These are phyloP conservation scores for Blastobotrys raffinosifermentans DNA, from an alignment of 1,139 yeast genomes.

Conservation along the genomic window DNA sequence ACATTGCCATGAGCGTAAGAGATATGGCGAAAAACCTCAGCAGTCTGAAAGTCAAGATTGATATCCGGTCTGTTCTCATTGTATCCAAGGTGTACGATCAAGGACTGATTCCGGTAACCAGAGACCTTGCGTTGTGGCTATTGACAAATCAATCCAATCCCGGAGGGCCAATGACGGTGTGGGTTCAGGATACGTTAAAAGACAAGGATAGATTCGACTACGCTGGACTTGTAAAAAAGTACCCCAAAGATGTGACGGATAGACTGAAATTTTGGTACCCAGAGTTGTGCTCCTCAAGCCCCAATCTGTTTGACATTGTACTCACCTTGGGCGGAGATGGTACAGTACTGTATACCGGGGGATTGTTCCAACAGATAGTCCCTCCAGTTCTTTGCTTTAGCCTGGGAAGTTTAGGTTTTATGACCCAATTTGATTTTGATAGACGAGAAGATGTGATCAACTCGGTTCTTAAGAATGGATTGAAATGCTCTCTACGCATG, in stretches of 20 bases:
- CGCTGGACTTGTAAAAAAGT: slow-evolving; percentile 31
- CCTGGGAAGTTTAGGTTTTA: slow-evolving; percentile 76
- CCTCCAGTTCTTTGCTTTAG: slow-evolving; percentile 84
- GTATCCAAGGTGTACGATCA: slow-evolving; percentile 67
- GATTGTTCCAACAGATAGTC: slow-evolving; percentile 57
- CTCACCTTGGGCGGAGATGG: slow-evolving; percentile 80
- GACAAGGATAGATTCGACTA: slow-evolving; percentile 43
- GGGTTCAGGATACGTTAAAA: slow-evolving; percentile 49
- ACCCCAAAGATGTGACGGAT: slow-evolving; percentile 34
- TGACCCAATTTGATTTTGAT: slow-evolving; percentile 70
- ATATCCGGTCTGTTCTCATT: slow-evolving; percentile 53
- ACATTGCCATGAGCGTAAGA: slow-evolving; percentile 38
- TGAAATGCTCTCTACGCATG: slow-evolving; percentile 65
- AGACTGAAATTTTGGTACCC: slow-evolving; percentile 55
- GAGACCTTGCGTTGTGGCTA: slow-evolving; percentile 55
- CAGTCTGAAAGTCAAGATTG: slow-evolving; percentile 47
- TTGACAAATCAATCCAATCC: slow-evolving; percentile 34
- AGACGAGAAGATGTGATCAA: slow-evolving; percentile 48
- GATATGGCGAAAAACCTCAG: slow-evolving; percentile 36
- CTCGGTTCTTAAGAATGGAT: slow-evolving; percentile 52
- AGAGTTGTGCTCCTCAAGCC: slow-evolving; percentile 43
- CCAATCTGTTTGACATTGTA: slow-evolving; percentile 50
- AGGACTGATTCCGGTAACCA: slow-evolving; percentile 49
- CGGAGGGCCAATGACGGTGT: slow-evolving; percentile 29
- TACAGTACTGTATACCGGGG: slow-evolving; percentile 66